These are phyloP conservation scores for Sanghuangporus baumii DNA, from an alignment of 1,284 basidiomycete genomes.

Conservation along the genomic window DNA sequence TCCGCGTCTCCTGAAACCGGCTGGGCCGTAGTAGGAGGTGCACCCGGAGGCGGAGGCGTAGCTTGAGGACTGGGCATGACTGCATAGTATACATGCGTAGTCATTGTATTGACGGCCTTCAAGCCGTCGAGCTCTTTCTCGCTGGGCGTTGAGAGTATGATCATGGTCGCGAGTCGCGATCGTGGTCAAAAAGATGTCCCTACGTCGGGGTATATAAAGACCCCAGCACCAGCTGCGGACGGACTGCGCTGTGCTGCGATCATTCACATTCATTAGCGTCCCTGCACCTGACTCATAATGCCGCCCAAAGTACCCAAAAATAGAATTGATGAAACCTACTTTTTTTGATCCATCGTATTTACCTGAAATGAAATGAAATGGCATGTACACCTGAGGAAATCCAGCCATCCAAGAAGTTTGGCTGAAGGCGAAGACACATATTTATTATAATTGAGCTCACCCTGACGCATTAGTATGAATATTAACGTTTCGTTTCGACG, in stretches of 20 bases:
- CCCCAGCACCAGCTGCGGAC: neutral
- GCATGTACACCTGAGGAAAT: too few species aligned
- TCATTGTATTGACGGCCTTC: too few species aligned
- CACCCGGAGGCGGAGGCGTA: neutral
- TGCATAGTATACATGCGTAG: slow-evolving; percentile 3
- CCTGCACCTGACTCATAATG: neutral
- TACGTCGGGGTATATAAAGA: neutral
- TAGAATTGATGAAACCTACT: too few species aligned
- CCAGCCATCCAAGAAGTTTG: too few species aligned
- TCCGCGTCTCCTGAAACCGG: neutral
- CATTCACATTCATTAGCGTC: neutral
- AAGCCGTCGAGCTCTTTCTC: neutral
- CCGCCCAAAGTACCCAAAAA: neutral
- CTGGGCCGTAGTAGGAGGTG: too few species aligned
- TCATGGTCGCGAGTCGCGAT: neutral
- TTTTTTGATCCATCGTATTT: too few species aligned
- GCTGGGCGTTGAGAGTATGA: neutral
- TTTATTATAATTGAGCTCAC: too few species aligned
- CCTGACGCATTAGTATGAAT: too few species aligned
- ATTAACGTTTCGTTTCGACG: too few species aligned
- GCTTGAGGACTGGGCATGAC: neutral
- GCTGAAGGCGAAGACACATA: too few species aligned
- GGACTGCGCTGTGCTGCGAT: slow-evolving; percentile 1
- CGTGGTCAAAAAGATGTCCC: neutral
- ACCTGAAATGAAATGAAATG: too few species aligned